These are phyloP conservation scores for Endocalyx cinctus DNA, from an alignment of 2,329 filamentous ascomycete genomes.

Conservation along the genomic window DNA sequence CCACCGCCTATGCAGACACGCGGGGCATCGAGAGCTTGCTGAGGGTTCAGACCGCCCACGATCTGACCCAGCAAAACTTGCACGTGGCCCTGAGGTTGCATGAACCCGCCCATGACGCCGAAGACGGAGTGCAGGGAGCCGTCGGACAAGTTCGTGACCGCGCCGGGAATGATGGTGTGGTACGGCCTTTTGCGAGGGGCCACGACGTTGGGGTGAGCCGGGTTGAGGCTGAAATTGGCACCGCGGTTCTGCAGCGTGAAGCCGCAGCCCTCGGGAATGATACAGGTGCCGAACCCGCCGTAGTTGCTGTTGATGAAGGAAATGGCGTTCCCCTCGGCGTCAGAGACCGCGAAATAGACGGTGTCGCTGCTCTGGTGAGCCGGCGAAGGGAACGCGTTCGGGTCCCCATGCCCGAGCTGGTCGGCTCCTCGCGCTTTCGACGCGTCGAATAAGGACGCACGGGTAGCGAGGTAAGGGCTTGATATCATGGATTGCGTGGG, in stretches of 20 bases:
- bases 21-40: slow-evolving; percentile 85
- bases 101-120: slow-evolving; percentile 97
- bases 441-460: slow-evolving; percentile 55
- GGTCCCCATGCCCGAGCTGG: slow-evolving; percentile 41
- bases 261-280: slow-evolving; percentile 80
- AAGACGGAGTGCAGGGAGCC: slow-evolving; percentile 77
- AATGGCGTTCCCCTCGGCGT: slow-evolving; percentile 79
- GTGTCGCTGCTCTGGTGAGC: slow-evolving; percentile 86
- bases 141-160: slow-evolving; percentile 75
- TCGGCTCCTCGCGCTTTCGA: too few species aligned
- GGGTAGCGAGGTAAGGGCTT: slow-evolving; percentile 67
- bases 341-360: slow-evolving; percentile 86
- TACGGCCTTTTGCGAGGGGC: slow-evolving; percentile 85
- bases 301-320: slow-evolving; percentile 98
- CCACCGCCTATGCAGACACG: slow-evolving; percentile 81
- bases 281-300: slow-evolving; percentile 78
- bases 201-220: slow-evolving; percentile 72
- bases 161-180: slow-evolving; percentile 93
- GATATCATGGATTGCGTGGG: slow-evolving; percentile 68
- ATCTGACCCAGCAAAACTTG: slow-evolving; percentile 90
- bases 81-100: slow-evolving; percentile 96
- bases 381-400: slow-evolving; percentile 67
- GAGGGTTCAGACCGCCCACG: slow-evolving; percentile 74
- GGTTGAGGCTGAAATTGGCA: slow-evolving; percentile 72
- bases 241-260: slow-evolving; percentile 95